Conservation (phyloP, 306 rosid species). For the Castanopsis chinensis region DNA sequence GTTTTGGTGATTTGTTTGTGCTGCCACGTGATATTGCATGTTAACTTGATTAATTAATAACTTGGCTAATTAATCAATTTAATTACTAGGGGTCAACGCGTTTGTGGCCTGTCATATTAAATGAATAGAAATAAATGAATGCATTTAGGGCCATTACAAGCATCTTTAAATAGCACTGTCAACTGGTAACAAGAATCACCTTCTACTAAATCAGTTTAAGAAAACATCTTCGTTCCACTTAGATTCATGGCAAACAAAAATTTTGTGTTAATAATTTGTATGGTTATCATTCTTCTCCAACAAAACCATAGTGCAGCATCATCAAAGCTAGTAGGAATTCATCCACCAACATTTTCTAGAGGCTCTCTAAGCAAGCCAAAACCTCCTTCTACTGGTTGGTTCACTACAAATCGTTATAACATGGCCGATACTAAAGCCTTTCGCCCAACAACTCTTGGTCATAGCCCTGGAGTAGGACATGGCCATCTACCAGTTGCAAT, state of each 20-base stretch:
- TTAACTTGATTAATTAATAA: too few relatives aligned
- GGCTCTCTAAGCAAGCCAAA: conserved; percentile 25
- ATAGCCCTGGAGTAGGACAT: conserved; percentile 68
- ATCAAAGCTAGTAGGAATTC: conserved; percentile 39
- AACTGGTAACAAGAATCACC: too few relatives aligned
- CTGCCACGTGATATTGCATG: too few relatives aligned
- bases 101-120: too few relatives aligned
- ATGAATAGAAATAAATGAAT: too few relatives aligned
- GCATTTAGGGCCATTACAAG: too few relatives aligned
- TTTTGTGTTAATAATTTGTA: conserved; percentile 12
- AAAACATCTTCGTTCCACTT: not conserved
- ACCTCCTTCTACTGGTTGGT: conserved; percentile 38
- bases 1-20: too few relatives aligned
- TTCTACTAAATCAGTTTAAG: not conserved
- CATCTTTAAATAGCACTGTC: too few relatives aligned
- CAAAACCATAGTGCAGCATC: conserved; percentile 27
- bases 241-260: conserved; percentile 32
- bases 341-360: conserved; percentile 26
- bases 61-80: too few relatives aligned
- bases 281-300: conserved; percentile 32
- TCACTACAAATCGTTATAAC: conserved; percentile 37
- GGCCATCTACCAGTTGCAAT: conserved; percentile 17
- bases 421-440: conserved; percentile 37
- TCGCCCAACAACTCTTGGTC: conserved; percentile 54
- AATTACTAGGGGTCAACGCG: too few relatives aligned